Evolutionary conservation across 768 basidiomycete species (phyloP), one percentile per base, ranked within the genome.

Genomic region (Pleurotus ostreatus): DNA sequence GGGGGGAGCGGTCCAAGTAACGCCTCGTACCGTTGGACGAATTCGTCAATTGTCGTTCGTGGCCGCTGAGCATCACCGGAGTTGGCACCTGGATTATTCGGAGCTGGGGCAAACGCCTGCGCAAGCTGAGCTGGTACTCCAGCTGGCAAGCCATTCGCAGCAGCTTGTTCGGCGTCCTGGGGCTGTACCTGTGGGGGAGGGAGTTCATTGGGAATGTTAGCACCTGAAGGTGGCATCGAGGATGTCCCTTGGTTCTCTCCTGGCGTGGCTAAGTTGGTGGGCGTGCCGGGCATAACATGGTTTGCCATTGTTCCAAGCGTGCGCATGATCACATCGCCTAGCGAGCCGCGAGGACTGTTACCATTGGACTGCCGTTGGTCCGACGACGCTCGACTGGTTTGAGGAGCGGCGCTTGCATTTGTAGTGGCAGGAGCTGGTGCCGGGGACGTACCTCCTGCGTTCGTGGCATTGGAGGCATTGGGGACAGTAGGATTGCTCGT

Each of bases 121-220:
- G 51, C 51, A n/a, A 53, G 39, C 18, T 53, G 51, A 25, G 51
- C 51, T 40, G 51, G 51, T 11, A 53, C 15, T 12, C 51, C 51
- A 41, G 51, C 13, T 8, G 51, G 51, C 39, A 53, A 41, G 8
- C 51, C 51, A 26, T 37, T 53, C 38, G 51, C 51, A 12, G 51
- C 51, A n/a, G 51, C 51, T 41, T 53, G 37, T 23, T 53, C 51
- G 22, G 22, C 9, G 20, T 37, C 26, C 20, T 41, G 51, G 4
- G 39, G 39, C 18, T 18, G 51, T 12, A 22, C 20, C 26, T 41
- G 51, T 22, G 51, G 51, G n/a, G 41, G 51, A 22, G 51, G 16
- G 11, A 40, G 22, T 37, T 15, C n/a, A 30, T 20, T 41, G 5
- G 26, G 22, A 6, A 15, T 20, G 30, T 30, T 30, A 6, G 22